Evolutionary conservation across 148 eudicot species (phyloP), one percentile per base, ranked within the genome.

Genomic region (Persicaria tinctoria): DNA sequence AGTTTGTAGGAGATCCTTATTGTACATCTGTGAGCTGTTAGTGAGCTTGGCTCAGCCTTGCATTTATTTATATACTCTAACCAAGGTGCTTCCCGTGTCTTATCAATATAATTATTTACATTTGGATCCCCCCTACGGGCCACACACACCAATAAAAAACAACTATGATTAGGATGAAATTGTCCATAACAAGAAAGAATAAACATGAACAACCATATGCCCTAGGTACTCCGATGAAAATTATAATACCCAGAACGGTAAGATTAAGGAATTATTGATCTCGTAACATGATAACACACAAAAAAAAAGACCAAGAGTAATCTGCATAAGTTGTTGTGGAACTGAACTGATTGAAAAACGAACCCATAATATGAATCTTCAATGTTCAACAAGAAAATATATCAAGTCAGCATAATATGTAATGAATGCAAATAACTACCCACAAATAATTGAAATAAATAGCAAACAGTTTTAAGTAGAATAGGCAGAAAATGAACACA

Each of bases 121-220:
- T 32, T 32, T 32, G 41, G 41, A 32, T 32, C 41, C 41, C 41
- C 41, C 41, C 41, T 2, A 2, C 41, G 3, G 41, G 41, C 41
- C 41, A 1, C 41, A 32, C 41, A 32, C 41, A 32, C 41, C 2
- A 32, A 32, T 32, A 32, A 32, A 32, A 32, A 32, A 32, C 41
- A 32, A 63, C 32, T 44, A 63, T 10, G 46, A 63, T 5, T 6
- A 63, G 46, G 46, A 44, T 66, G 48, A 66, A 66, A 66, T 47
- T 13, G 17, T 46, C 46, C 70, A 66, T 2, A 66, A 66, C 70
- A 44, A 66, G 17, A 66, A 66, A 66, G 64, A 59, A 41, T 66
- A 66, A 66, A 46, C 70, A 64, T 41, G 48, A 41, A 66, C 41
- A n/a, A 63, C 45, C 68, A 14, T 66, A 14, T 20, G 32, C 6